These are phyloP conservation scores for Ogataea corticis DNA, from an alignment of 805 yeast species.

Conservation along the genomic window DNA sequence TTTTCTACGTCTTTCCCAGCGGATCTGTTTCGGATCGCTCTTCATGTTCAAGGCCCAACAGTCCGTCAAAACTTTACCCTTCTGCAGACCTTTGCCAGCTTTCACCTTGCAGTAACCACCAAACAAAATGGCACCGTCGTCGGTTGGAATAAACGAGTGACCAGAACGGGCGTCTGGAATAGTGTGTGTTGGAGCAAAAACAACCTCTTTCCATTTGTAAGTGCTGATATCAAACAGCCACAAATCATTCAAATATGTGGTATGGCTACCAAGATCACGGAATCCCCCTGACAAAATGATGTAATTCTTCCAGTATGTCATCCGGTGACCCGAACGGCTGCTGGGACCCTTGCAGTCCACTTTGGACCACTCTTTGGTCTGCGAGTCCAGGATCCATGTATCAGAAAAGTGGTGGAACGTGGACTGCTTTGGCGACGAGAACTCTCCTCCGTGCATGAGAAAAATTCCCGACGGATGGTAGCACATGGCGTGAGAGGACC, in stretches of 20 bases:
- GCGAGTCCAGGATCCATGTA: constrained; percentile 89
- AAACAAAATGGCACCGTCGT: constrained; percentile 81
- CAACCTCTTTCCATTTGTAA: constrained; percentile 89
- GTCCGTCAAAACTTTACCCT: constrained; percentile 87
- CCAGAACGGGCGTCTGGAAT: constrained; percentile 93
- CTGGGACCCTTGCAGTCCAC: constrained; percentile 78
- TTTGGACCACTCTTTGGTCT: constrained; percentile 86
- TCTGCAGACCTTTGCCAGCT: constrained; percentile 83
- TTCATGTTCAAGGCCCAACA: constrained; percentile 89
- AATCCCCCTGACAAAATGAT: constrained; percentile 89
- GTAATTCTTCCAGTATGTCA: constrained; percentile 90
- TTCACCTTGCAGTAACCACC: constrained; percentile 96
- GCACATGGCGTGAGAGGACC: constrained; percentile 92
- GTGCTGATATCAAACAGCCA: constrained; percentile 92
- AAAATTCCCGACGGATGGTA: constrained; percentile 89
- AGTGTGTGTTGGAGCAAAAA: constrained; percentile 77
- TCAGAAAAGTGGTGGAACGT: constrained; percentile 96
- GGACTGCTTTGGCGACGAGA: constrained; percentile 92
- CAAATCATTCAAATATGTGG: constrained; percentile 80
- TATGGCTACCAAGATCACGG: constrained; percentile 80
- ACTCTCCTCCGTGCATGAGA: constrained; percentile 93
- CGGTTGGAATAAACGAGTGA: constrained; percentile 77
- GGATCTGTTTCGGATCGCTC: constrained; percentile 67
- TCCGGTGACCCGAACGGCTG: constrained; percentile 89
- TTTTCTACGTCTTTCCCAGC: constrained; percentile 89